These are phyloP conservation scores for Nigrospora oryzae DNA, from an alignment of 2,329 filamentous ascomycete species.

Conservation along the genomic window DNA sequence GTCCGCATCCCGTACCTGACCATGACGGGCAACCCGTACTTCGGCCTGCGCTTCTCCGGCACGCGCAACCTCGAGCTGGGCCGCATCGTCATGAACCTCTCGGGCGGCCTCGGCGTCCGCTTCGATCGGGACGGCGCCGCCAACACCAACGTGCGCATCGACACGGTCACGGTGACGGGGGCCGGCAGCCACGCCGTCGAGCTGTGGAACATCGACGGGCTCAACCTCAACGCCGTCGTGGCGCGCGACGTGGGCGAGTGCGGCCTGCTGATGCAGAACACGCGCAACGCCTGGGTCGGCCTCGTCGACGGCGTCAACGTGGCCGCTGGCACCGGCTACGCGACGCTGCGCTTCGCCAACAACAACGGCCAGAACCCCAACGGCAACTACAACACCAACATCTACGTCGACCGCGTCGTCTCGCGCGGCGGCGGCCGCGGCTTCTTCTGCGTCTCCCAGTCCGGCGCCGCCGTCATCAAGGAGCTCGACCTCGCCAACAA, in stretches of 20 bases:
- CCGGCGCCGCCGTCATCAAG: conserved; percentile 41
- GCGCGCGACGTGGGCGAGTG: conserved; percentile 45
- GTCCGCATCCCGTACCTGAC: conserved; percentile 47
- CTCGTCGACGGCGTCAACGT: conserved; percentile 49
- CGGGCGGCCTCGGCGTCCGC: conserved; percentile 44
- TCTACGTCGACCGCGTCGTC: conserved; percentile 42
- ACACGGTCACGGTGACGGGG: conserved; percentile 39
- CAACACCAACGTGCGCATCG: conserved; percentile 46
- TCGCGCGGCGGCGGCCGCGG: conserved; percentile 49
- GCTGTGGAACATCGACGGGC: conserved; percentile 50
- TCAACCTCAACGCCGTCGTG: conserved; percentile 42
- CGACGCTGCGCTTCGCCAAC: conserved; percentile 49
- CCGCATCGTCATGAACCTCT: conserved; percentile 45
- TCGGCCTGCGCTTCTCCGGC: conserved; percentile 47
- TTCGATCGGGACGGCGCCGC: conserved; percentile 46
- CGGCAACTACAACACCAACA: conserved; percentile 42
- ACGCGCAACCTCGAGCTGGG: conserved; percentile 38
- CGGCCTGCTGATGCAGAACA: conserved; percentile 46
- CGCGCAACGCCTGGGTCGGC: conserved; percentile 41
- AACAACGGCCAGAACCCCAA: conserved; percentile 40
- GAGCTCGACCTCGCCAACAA: conserved; percentile 41
- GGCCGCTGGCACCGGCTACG: conserved; percentile 42
- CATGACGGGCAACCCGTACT: conserved; percentile 50
- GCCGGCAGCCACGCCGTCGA: conserved; percentile 49
- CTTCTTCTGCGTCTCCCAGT: conserved; percentile 48